Conservation (phyloP, 2,329 filamentous ascomycete species). For the Purpureocillium lavendulum region DNA sequence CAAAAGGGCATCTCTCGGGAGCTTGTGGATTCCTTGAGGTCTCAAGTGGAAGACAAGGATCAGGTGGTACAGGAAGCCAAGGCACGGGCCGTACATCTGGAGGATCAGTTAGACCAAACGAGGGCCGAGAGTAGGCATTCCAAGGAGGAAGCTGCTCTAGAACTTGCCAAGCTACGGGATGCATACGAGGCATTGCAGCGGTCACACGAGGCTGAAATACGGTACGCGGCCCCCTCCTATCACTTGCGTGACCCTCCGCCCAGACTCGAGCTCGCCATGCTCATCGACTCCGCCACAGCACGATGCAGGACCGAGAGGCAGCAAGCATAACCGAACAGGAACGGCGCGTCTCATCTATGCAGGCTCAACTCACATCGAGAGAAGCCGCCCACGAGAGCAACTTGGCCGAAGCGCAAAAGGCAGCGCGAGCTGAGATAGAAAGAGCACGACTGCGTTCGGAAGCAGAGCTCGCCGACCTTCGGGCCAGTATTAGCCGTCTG, state of each 20-base stretch:
- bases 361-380: slow-evolving; percentile 11
- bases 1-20: slow-evolving; percentile 92
- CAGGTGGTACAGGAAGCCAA: slow-evolving; percentile 38
- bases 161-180: slow-evolving; percentile 20
- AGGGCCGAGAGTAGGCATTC: slow-evolving; percentile 62
- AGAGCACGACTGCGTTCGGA: slow-evolving; percentile 41
- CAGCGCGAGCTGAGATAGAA: slow-evolving; percentile 39
- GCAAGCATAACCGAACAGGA: slow-evolving; percentile 14
- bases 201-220: slow-evolving; percentile 37
- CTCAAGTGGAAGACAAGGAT: slow-evolving; percentile 67
- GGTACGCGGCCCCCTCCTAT: slow-evolving; percentile 26
- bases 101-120: slow-evolving; percentile 59
- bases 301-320: slow-evolving; percentile 22
- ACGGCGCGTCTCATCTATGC: slow-evolving; percentile 9
- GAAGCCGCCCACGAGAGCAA: slow-evolving; percentile 22
- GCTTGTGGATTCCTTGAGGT: slow-evolving; percentile 75
- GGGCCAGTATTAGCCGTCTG: slow-evolving; percentile 50
- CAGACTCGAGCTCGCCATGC: background rate
- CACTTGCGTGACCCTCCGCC: too few relatives aligned
- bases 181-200: slow-evolving; percentile 15
- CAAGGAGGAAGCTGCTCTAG: slow-evolving; percentile 41
- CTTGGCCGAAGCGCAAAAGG: slow-evolving; percentile 37
- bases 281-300: slow-evolving; percentile 9
- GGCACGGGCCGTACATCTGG: slow-evolving; percentile 35
- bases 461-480: slow-evolving; percentile 55